Base-by-base conservation (phyloP, 192 early-diverging fungal species). In the Backusella tuberculispora region DNA sequence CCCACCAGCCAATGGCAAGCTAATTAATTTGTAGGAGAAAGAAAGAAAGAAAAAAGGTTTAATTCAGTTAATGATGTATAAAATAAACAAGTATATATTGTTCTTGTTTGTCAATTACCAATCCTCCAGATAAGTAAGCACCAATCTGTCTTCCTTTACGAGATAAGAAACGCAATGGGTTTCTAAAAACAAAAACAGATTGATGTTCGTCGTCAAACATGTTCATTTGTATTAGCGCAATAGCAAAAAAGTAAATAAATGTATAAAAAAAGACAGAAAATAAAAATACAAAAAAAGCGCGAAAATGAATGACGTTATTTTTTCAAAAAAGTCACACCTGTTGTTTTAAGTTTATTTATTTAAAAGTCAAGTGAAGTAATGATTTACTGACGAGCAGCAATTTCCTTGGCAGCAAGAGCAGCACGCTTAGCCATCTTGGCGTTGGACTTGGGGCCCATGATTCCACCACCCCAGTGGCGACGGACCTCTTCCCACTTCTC, bases 381-480 rank as follows among this genome's bases (percentile, higher is more conserved):
- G 24, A 73, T 73, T 75, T 78, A 78, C 67, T 73, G 71, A 40
- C 77, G 77, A 41, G 77, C 77, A 74, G 77, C 77, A 48, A 78
- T 78, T 45, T 78, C 77, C 72, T 78, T 78, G 67, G 77, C 77
- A 45, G 77, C 80, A 68, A 84, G 83, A 75, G 85, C 86, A 75
- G 92, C 90, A 66, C 88, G 86, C 88, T 92, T 93, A 84, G 83
- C 74, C 73, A 88, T 92, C 89, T 88, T 90, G 83, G 91, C 89
- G 84, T 92, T 83, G 81, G 94, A 93, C 89, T 96, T 96, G 84
- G 80, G 81, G 75, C 96, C 95, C 94, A 95, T 95, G 88, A 97
- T 87, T 85, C 96, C 96, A 80, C 97, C 97, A 91, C 97, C 97
- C 97, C 97, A 99, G 78, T 84, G 82, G 79, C 90, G 92, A 79